These are phyloP conservation scores for Rhipidocladum racemiflorum DNA, from an alignment of 176 grass and related monocot genomes.

Conservation along the genomic window DNA sequence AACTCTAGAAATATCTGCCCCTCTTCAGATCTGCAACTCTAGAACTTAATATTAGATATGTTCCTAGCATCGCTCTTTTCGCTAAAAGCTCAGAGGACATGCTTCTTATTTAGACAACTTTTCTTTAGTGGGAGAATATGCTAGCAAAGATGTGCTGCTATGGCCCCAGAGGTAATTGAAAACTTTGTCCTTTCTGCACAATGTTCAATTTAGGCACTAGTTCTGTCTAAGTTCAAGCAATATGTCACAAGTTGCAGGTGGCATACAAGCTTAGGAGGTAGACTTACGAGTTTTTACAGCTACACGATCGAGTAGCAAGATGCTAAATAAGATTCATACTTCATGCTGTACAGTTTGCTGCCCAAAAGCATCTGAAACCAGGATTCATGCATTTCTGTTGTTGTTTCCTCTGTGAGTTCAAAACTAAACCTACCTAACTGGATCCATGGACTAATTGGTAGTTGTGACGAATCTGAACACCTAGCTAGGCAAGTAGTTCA, in stretches of 20 bases:
- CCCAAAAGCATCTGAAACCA: neutral
- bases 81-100: neutral
- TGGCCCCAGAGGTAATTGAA: neutral
- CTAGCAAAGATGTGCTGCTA: neutral
- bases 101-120: neutral
- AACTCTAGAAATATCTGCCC: neutral
- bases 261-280: neutral
- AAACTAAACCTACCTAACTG: neutral
- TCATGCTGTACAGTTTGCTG: neutral
- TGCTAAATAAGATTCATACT: neutral
- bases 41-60: neutral
- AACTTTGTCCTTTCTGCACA: conserved; percentile 8
- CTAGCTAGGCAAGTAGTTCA: neutral
- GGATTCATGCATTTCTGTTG: neutral
- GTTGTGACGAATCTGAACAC: neutral
- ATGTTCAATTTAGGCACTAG: too few relatives aligned
- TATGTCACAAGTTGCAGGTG: neutral
- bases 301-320: neutral
- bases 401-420: neutral
- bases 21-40: neutral
- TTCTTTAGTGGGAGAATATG: neutral
- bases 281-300: neutral
- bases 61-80: neutral
- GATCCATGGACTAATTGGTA: neutral
- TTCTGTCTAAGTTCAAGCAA: neutral